A percentile compares a stretch with the other conserved stretches of the same genome.
Evolutionary conservation across 1,284 basidiomycete genomes (phyloP).

Genomic region (Ceratobasidium sp.): DNA sequence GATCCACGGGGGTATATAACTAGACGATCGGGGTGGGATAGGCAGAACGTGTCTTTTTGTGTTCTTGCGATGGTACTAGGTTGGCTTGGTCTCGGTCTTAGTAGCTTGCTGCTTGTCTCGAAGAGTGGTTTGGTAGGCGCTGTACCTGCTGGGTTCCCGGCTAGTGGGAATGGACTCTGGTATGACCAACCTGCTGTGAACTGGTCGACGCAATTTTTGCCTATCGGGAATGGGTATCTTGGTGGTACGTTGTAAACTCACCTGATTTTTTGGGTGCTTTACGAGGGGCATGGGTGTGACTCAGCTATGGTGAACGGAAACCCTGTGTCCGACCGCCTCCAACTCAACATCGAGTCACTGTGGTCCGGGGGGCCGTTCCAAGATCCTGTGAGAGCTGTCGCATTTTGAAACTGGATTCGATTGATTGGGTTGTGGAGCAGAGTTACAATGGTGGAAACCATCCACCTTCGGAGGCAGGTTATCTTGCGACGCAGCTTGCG

Average conservation of each 20-base stretch:
- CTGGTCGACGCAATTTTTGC: slow-evolving; percentile 68
- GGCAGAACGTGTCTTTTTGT: background rate
- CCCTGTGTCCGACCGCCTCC: slow-evolving; percentile 63
- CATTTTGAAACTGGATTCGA: too few species aligned
- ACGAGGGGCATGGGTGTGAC: background rate
- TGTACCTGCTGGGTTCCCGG: slow-evolving; percentile 63
- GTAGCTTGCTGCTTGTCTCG: background rate
- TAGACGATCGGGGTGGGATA: background rate
- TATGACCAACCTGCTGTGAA: slow-evolving; percentile 58
- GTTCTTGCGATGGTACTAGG: background rate
- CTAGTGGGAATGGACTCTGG: slow-evolving; percentile 76
- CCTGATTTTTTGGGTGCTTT: too few species aligned
- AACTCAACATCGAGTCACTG: slow-evolving; percentile 74
- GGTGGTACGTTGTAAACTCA: slow-evolving; percentile 58
- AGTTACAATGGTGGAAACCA: slow-evolving; percentile 76
- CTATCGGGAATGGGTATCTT: slow-evolving; percentile 75
- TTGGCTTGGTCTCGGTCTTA: background rate
- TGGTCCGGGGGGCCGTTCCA: slow-evolving; percentile 76
- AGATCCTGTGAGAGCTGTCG: slow-evolving; percentile 59
- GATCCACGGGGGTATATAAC: background rate
- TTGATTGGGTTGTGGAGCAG: too few species aligned
- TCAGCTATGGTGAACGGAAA: slow-evolving; percentile 71
- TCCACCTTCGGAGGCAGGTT: slow-evolving; percentile 56
- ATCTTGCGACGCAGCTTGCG: slow-evolving; percentile 58
- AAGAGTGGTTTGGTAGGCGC: too few species aligned